A percentile compares a stretch with the other conserved stretches of the same genome.
Evolutionary conservation across 306 rosid genomes (phyloP).

Genomic region (Erythrophleum fordii): DNA sequence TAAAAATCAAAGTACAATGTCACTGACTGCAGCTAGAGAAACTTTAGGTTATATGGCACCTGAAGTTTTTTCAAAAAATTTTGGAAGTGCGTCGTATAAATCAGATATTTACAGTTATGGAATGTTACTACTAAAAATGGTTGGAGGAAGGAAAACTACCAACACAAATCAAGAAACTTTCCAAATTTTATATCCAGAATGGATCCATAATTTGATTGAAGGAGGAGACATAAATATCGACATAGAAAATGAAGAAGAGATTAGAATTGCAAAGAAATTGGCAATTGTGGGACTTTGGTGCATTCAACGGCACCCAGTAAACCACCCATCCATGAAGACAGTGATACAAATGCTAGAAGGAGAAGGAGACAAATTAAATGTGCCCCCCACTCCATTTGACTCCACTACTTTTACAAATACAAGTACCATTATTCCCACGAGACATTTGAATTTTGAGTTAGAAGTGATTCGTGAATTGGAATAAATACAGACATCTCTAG

Average conservation of each 20-base stretch:
- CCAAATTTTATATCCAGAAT: neutral
- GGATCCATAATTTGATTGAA: neutral
- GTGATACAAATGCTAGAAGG: neutral
- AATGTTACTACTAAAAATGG: neutral
- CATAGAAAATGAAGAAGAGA: neutral
- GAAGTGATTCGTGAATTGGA: slow-evolving; percentile 36
- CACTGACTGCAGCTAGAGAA: neutral
- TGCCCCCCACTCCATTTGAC: slow-evolving; percentile 44
- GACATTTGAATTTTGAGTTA: slow-evolving; percentile 13
- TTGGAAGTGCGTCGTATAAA: neutral
- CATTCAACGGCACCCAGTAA: neutral
- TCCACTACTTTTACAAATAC: neutral
- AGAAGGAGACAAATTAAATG: neutral
- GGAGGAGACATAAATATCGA: neutral
- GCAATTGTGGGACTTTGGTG: neutral
- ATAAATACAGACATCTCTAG: neutral
- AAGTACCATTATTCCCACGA: neutral
- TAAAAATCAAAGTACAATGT: neutral
- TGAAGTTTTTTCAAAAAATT: neutral
- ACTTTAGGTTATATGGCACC: neutral
- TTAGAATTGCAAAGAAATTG: neutral
- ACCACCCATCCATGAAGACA: neutral
- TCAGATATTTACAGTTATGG: neutral
- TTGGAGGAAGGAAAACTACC: neutral
- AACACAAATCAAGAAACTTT: neutral